Evolutionary conservation across 768 basidiomycete species (phyloP), one percentile per base, ranked within the genome.

Genomic region (Pisolithus orientalis): DNA sequence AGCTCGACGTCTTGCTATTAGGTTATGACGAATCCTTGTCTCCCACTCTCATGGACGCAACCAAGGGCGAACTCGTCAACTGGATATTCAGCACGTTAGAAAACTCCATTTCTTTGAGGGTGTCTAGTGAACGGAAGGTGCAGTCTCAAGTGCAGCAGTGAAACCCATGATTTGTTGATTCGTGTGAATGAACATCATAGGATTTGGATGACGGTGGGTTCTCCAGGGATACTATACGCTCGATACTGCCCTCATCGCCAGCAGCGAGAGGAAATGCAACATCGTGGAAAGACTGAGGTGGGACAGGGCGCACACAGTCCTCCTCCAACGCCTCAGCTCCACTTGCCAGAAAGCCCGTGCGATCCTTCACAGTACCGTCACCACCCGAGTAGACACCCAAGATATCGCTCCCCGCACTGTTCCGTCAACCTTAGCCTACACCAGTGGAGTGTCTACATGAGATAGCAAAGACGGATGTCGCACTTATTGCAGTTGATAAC

Each of bases 31-130:
- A 60, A 50, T 76, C 74, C 58, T 69, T 74, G 52, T 78, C 76
- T 58, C 66, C n/a, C n/a, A n/a, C 32, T 34, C 32, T 75, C 65
- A 73, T 69, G 1, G 83, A 80, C 39, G 78, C 75, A 16, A 75
- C 75, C 17, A 83, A 83, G 46, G 85, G 82, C 27, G 83, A 85
- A 53, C 78, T 78, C 13, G 83, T 78, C 47, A 90, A 68, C 63
- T 80, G 89, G 66, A 88, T 78, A 58, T 87, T 90, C 5, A 94
- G 72, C 24, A 87, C 89, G 56, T 79, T 86, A n/a, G 88, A 87
- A 94, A 88, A 65, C 91, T 94, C 92, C 92, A 94, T 69, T 94
- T 94, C 79, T 93, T 94, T n/a, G 87, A 90, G 32, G 91, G 90
- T 3, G 88, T 87, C 72, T 88, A 89, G 48, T 77, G 72, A 40